phyloP scores from a whole-genome alignment of 352 stramenopile genomes.

The Phytophthora macrochlamydospora region DNA sequence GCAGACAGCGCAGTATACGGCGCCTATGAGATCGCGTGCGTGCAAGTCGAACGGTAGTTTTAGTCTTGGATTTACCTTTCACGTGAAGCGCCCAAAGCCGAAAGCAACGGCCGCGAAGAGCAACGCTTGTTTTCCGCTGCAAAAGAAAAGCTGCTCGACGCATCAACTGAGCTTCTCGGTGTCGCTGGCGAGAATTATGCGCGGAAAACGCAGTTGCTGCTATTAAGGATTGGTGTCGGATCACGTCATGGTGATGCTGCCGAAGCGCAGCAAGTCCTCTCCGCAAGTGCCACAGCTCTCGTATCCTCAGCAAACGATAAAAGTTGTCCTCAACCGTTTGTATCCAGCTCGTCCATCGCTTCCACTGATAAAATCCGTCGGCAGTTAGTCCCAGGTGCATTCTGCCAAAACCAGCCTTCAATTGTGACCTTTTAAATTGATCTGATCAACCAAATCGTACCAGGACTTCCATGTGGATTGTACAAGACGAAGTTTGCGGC shows the following conservation, averaged over 20 bases:
- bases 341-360: constrained; percentile 13
- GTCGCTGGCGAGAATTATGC: constrained; percentile 35
- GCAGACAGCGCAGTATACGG: constrained; percentile 8
- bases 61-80: constrained; percentile 9
- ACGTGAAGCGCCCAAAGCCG: constrained; percentile 24
- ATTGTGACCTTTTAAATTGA: constrained; percentile 12
- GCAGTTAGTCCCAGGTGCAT: constrained; percentile 4
- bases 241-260: constrained; percentile 21
- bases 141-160: constrained; percentile 31
- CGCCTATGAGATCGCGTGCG: constrained; percentile 12
- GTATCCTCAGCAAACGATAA: constrained; percentile 19
- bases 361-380: constrained; percentile 17
- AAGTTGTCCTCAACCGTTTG: constrained; percentile 6
- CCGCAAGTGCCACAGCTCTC: constrained; percentile 17
- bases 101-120: constrained; percentile 21
- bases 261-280: constrained; percentile 27
- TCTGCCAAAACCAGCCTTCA: constrained; percentile 5
- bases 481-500: constrained; percentile 4
- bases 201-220: constrained; percentile 27
- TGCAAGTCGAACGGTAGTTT: constrained; percentile 6
- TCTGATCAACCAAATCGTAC: constrained; percentile 1
- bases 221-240: constrained; percentile 44
- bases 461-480: constrained; percentile 20
- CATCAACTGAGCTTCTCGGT: constrained; percentile 36
- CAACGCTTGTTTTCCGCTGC: constrained; percentile 20